phyloP scores from a whole-genome alignment of 805 yeast species.

The Saccharomycopsis fermentans region DNA sequence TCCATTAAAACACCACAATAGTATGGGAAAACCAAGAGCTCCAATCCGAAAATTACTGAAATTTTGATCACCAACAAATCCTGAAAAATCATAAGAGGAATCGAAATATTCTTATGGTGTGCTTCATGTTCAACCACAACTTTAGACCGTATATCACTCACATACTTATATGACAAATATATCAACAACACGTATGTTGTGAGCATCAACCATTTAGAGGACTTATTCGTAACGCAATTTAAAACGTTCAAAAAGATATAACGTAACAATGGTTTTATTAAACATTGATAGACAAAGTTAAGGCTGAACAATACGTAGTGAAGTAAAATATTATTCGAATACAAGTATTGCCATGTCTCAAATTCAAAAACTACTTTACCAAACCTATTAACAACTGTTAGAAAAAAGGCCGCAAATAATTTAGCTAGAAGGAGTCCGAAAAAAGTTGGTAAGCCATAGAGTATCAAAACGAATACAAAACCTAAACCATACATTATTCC shows the following conservation, averaged over 20 bases:
- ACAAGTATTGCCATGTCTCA: neutral
- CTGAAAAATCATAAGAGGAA: conserved; percentile 32
- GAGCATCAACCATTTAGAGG: neutral
- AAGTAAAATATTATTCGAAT: neutral
- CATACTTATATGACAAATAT: conserved; percentile 19
- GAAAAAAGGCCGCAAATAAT: neutral
- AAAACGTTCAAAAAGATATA: neutral
- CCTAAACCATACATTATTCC: neutral
- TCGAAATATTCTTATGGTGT: neutral
- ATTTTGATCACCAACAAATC: conserved; percentile 61
- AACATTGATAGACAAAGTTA: conserved; percentile 7
- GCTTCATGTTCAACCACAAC: neutral
- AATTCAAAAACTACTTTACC: neutral
- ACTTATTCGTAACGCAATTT: neutral
- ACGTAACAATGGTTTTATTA: conserved; percentile 20
- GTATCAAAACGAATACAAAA: neutral
- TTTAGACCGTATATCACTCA: neutral
- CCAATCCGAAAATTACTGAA: conserved; percentile 62
- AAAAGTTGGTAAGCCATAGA: neutral
- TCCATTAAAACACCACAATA: conserved; percentile 76
- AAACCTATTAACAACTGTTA: neutral
- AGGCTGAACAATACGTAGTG: neutral
- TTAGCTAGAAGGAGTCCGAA: neutral
- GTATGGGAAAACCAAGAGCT: conserved; percentile 76
- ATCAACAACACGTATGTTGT: conserved; percentile 29